Evolutionary conservation across 257 asterid genomes (phyloP).

Genomic region (Lycium ferocissimum): DNA sequence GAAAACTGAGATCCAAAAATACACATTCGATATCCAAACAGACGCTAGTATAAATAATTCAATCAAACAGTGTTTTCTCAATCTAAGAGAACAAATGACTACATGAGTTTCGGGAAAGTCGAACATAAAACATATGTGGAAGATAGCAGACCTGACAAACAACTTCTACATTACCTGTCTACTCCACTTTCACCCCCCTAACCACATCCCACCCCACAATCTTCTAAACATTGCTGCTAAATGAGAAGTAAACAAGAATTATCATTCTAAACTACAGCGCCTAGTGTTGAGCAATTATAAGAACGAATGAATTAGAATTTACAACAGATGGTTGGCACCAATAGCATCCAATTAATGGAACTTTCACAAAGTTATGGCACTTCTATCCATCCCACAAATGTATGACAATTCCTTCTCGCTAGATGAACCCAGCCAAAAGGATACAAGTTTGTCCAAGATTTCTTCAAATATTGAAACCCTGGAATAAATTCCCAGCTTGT

Average conservation of each 20-base stretch:
- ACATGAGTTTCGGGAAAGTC: neutral
- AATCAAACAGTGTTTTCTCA: neutral
- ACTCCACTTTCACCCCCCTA: neutral
- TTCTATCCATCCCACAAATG: constrained; percentile 15
- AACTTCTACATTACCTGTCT: neutral
- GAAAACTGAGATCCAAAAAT: neutral
- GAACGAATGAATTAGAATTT: constrained; percentile 20
- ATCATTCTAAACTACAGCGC: constrained; percentile 10
- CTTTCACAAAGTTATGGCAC: constrained; percentile 13
- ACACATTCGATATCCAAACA: constrained; percentile 5
- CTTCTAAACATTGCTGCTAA: neutral
- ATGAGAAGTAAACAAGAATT: constrained; percentile 14
- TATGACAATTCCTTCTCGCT: constrained; percentile 4
- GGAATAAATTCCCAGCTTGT: constrained; percentile 45
- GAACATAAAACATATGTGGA: constrained; percentile 7
- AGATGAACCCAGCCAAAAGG: constrained; percentile 25
- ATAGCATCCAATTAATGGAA: constrained; percentile 12
- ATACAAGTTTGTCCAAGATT: constrained; percentile 51
- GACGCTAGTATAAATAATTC: neutral
- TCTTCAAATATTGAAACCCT: constrained; percentile 63
- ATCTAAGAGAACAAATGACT: neutral
- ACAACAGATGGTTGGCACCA: constrained; percentile 1
- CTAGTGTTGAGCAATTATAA: neutral
- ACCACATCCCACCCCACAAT: neutral
- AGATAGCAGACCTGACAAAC: neutral